phyloP scores from a whole-genome alignment of 495 filamentous ascomycete genomes.

The Bacidia rubella region DNA sequence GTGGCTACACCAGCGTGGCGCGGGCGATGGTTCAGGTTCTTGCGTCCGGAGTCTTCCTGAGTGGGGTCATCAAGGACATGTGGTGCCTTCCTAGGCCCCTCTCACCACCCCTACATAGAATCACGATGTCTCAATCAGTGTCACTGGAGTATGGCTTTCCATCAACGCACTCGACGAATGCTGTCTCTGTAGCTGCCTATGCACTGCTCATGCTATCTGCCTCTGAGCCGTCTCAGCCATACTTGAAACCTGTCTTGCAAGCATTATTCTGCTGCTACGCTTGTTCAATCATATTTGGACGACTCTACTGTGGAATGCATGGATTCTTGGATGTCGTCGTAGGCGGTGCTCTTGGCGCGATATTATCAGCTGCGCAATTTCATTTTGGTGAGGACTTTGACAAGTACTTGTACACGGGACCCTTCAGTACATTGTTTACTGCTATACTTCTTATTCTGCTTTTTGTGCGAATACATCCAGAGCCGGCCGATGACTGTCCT shows the following conservation, averaged over 20 bases:
- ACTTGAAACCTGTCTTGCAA: slow-evolving; percentile 47
- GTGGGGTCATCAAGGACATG: slow-evolving; percentile 86
- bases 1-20: slow-evolving; percentile 65
- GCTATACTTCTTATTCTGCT: slow-evolving; percentile 52
- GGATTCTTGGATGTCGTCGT: slow-evolving; percentile 82
- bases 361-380: slow-evolving; percentile 56
- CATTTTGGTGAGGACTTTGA: slow-evolving; percentile 55
- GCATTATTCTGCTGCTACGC: slow-evolving; percentile 65
- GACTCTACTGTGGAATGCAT: slow-evolving; percentile 97
- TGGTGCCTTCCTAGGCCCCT: slow-evolving; percentile 88
- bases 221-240: slow-evolving; percentile 36
- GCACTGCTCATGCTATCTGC: slow-evolving; percentile 50
- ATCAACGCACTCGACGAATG: slow-evolving; percentile 93
- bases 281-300: slow-evolving; percentile 75
- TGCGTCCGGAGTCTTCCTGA: slow-evolving; percentile 81
- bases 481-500: slow-evolving; percentile 91
- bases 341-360: slow-evolving; percentile 60
- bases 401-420: slow-evolving; percentile 43
- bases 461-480: slow-evolving; percentile 80
- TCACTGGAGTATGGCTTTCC: slow-evolving; percentile 96
- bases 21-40: slow-evolving; percentile 80
- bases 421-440: slow-evolving; percentile 43
- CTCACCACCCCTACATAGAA: slow-evolving; percentile 83
- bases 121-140: slow-evolving; percentile 91
- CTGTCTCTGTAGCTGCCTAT: slow-evolving; percentile 86